phyloP scores from a whole-genome alignment of 176 grass and related monocot species.

The Carex myosuroides region DNA sequence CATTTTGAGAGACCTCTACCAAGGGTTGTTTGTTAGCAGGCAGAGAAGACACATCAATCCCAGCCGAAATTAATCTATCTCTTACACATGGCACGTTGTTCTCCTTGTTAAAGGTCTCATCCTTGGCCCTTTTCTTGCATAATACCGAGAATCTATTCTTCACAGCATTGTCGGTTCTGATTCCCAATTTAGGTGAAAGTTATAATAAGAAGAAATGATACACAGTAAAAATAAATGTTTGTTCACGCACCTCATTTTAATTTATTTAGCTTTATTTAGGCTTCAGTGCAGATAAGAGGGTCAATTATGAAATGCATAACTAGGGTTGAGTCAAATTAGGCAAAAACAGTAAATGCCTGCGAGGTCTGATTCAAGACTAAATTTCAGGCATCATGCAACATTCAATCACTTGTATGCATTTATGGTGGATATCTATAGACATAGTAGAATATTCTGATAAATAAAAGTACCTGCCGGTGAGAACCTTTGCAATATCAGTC shows the following conservation, averaged over 20 bases:
- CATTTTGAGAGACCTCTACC: slow-evolving; percentile 37
- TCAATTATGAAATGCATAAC: not conserved
- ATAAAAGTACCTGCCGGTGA: slow-evolving; percentile 70
- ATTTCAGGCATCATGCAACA: not conserved
- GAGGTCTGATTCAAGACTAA: not conserved
- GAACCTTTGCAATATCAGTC: slow-evolving; percentile 98
- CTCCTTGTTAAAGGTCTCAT: slow-evolving; percentile 57
- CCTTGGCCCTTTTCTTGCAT: slow-evolving; percentile 71
- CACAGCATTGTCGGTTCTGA: slow-evolving; percentile 91
- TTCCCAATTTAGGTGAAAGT: slow-evolving; percentile 1
- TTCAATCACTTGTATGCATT: not conserved
- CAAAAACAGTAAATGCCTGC: not conserved
- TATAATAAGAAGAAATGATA: not conserved
- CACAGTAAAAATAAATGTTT: not conserved
- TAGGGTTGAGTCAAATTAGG: not conserved
- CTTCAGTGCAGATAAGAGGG: not conserved
- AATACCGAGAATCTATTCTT: slow-evolving; percentile 89
- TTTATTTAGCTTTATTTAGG: not conserved
- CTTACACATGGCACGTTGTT: slow-evolving; percentile 43
- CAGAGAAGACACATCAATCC: slow-evolving; percentile 27
- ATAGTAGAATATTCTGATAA: not conserved
- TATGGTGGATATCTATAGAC: not conserved
- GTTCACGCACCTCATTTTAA: not conserved
- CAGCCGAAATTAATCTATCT: slow-evolving; percentile 29
- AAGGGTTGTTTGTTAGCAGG: slow-evolving; percentile 62